These are phyloP conservation scores for Monilinia aucupariae DNA, from an alignment of 2,329 filamentous ascomycete species.

Conservation along the genomic window DNA sequence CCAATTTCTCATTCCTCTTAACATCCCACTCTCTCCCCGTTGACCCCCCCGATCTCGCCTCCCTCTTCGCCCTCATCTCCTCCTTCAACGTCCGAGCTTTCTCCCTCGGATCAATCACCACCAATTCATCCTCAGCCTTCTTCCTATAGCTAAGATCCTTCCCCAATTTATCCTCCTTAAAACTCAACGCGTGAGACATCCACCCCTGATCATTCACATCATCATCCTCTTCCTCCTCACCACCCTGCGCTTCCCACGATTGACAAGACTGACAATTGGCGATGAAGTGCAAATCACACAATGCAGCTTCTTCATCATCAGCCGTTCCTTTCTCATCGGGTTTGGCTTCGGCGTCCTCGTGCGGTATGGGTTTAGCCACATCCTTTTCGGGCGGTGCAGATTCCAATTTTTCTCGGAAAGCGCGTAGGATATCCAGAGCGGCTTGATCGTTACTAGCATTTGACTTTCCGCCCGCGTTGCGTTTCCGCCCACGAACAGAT, in stretches of 20 bases:
- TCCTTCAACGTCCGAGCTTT: conserved; percentile 69
- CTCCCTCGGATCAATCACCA: conserved; percentile 88
- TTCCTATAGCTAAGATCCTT: conserved; percentile 87
- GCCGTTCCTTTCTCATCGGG: conserved; percentile 31
- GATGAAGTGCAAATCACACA: conserved; percentile 95
- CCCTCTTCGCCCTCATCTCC: conserved; percentile 55
- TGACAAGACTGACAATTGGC: conserved; percentile 89
- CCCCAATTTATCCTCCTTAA: conserved; percentile 82
- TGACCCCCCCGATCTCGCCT: conserved; percentile 44
- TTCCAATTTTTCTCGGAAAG: conserved; percentile 75
- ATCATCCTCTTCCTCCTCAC: conserved; percentile 44
- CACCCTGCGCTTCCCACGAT: conserved; percentile 59
- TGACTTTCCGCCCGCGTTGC: conserved; percentile 53
- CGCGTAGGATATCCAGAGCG: conserved; percentile 65
- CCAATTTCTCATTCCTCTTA: conserved; percentile 52
- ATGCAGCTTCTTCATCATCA: conserved; percentile 62
- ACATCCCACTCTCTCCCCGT: conserved; percentile 54
- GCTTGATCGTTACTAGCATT: conserved; percentile 54
- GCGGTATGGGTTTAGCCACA: conserved; percentile 25
- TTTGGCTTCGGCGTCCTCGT: conserved; percentile 19
- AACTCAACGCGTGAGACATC: conserved; percentile 81
- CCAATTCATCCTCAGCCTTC: conserved; percentile 83
- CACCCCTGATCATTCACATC: conserved; percentile 64
- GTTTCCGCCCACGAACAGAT: conserved; percentile 65
- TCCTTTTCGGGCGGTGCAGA: conserved; percentile 42